Percentiles rank a stretch among this genome's conserved stretches.
Evolutionary conservation across 805 yeast genomes (phyloP).

Genomic region (Ogataea saltuana): DNA sequence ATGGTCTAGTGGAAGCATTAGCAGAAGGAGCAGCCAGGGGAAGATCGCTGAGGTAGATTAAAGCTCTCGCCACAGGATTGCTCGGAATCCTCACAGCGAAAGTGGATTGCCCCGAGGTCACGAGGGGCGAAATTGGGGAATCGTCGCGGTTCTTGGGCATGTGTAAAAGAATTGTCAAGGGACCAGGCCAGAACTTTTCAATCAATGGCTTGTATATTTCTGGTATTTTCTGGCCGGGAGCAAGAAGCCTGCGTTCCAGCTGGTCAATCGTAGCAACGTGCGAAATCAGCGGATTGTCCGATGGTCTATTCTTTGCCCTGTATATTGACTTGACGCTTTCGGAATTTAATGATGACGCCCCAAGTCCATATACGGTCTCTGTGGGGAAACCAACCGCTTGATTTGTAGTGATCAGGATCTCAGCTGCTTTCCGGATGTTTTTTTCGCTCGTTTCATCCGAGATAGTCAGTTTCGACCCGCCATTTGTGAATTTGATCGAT

Average conservation of each 20-base stretch:
- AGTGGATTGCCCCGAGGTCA: conserved; percentile 86
- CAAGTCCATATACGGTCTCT: conserved; percentile 95
- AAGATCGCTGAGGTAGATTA: conserved; percentile 77
- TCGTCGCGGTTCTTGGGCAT: conserved; percentile 32
- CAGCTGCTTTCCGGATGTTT: conserved; percentile 60
- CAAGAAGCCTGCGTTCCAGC: conserved; percentile 58
- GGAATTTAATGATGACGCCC: conserved; percentile 79
- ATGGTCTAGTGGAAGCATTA: conserved; percentile 92
- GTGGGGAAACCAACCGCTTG: conserved; percentile 92
- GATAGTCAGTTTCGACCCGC: conserved; percentile 39
- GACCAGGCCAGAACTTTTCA: conserved; percentile 91
- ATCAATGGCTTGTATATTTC: conserved; percentile 63
- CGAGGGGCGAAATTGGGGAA: conserved; percentile 63
- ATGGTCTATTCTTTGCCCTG: conserved; percentile 87
- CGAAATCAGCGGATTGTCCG: conserved; percentile 91
- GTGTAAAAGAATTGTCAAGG: conserved; percentile 83
- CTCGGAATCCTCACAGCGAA: conserved; percentile 90
- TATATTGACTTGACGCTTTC: conserved; percentile 76
- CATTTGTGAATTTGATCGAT: conserved; percentile 49
- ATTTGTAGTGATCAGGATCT: conserved; percentile 47
- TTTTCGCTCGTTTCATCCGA: conserved; percentile 52
- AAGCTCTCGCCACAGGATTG: conserved; percentile 86
- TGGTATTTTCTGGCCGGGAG: conserved; percentile 54
- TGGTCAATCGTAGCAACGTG: conserved; percentile 82
- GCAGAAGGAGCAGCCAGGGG: conserved; percentile 99